Evolutionary conservation across 306 rosid species (phyloP).

Genomic region (Fragaria iinumae): DNA sequence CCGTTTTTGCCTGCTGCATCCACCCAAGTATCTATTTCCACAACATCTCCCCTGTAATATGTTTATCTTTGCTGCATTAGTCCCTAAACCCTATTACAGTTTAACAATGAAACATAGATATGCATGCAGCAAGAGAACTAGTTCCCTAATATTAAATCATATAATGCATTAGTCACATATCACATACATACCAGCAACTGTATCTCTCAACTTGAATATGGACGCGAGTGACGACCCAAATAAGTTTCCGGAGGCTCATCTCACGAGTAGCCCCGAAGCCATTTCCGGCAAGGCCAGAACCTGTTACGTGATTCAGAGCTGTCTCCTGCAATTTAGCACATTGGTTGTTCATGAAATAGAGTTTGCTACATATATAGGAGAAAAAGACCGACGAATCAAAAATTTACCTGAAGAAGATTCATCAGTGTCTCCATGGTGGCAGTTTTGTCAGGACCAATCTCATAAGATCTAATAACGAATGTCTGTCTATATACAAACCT

Average conservation of each 20-base stretch:
- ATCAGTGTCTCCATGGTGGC: slow-evolving; percentile 80
- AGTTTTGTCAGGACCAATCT: slow-evolving; percentile 76
- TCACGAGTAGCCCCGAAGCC: slow-evolving; percentile 87
- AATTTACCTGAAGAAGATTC: slow-evolving; percentile 69
- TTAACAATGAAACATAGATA: background rate
- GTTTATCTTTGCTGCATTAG: background rate
- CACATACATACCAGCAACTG: slow-evolving; percentile 54
- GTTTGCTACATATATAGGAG: background rate
- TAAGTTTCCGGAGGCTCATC: slow-evolving; percentile 82
- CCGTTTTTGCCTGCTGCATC: slow-evolving; percentile 90
- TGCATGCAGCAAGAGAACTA: background rate
- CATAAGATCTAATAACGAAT: slow-evolving; percentile 65
- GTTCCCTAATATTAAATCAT: background rate
- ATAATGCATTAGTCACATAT: background rate
- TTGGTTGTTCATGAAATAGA: too few species aligned
- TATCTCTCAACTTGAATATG: slow-evolving; percentile 91
- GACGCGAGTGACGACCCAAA: slow-evolving; percentile 88
- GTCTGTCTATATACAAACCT: slow-evolving; percentile 62
- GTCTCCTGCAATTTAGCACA: slow-evolving; percentile 55
- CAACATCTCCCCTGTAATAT: slow-evolving; percentile 80
- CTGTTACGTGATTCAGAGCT: slow-evolving; percentile 75
- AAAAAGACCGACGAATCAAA: background rate
- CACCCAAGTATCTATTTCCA: slow-evolving; percentile 94
- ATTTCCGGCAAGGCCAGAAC: slow-evolving; percentile 80
- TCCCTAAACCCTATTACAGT: background rate